Conservation (phyloP, 768 basidiomycete species). For the Mycena filopes region DNA sequence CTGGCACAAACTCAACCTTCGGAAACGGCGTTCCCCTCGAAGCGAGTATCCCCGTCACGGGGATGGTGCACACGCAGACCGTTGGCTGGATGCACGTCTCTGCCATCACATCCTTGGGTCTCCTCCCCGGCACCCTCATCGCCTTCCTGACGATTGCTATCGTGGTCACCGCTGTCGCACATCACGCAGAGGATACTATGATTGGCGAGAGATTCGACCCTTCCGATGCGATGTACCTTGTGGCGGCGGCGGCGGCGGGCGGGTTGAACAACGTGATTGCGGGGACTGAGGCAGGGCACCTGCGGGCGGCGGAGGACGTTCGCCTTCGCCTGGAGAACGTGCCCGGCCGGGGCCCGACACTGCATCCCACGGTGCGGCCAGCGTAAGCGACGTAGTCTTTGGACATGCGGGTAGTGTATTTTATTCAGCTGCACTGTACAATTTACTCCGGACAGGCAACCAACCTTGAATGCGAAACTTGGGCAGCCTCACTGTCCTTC, state of each 20-base stretch:
- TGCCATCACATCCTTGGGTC: not conserved
- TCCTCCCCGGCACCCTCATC: not conserved
- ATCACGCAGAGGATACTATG: not conserved
- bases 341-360: too few species aligned
- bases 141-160: not conserved
- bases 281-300: not conserved
- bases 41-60: not conserved
- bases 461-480: too few species aligned
- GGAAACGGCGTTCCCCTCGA: not conserved
- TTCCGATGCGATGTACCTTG: not conserved
- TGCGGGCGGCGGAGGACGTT: not conserved
- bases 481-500: too few species aligned
- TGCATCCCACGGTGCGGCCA: too few species aligned
- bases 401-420: too few species aligned
- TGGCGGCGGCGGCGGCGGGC: not conserved
- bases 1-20: not conserved
- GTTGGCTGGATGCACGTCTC: conserved; percentile 2
- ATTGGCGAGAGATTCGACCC: not conserved
- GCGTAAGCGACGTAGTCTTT: too few species aligned
- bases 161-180: not conserved
- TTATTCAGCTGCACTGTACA: too few species aligned
- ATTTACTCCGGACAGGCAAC: too few species aligned
- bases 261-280: not conserved
- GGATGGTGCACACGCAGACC: not conserved
- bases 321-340: too few species aligned